Conservation (phyloP, 2,329 filamentous ascomycete genomes). For the Cladorrhinum sp. region DNA sequence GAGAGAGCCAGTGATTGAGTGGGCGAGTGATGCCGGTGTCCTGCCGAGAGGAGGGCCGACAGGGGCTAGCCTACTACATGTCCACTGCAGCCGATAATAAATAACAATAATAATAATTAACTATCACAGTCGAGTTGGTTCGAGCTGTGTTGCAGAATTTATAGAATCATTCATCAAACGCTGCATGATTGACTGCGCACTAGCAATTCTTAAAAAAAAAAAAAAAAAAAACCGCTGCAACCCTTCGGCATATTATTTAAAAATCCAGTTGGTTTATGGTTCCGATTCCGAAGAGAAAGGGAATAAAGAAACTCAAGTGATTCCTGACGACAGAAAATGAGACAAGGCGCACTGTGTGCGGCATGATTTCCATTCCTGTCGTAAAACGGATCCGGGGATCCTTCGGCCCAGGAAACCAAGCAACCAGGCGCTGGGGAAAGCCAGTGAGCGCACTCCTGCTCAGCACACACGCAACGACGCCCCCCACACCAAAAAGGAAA, state of each 20-base stretch:
- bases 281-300: not conserved
- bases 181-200: not conserved
- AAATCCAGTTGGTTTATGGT: not conserved
- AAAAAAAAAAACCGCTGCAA: not conserved
- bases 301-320: not conserved
- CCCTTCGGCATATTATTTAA: not conserved
- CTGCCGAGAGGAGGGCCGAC: constrained; percentile 3
- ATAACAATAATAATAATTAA: not conserved
- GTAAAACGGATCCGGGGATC: constrained; percentile 18
- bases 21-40: constrained; percentile 4
- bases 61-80: not conserved
- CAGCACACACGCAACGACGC: not conserved
- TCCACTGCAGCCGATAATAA: not conserved
- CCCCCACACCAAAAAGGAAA: not conserved
- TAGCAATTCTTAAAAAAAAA: too few species aligned
- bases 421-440: not conserved
- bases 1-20: not conserved
- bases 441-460: not conserved
- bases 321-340: not conserved
- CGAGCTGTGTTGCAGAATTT: too few species aligned
- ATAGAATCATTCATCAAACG: too few species aligned
- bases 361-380: constrained; percentile 17
- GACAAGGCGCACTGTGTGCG: constrained; percentile 17
- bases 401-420: constrained; percentile 8
- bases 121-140: too few species aligned